These are phyloP conservation scores for Diaporthe eres DNA, from an alignment of 2,329 filamentous ascomycete genomes.

Conservation along the genomic window DNA sequence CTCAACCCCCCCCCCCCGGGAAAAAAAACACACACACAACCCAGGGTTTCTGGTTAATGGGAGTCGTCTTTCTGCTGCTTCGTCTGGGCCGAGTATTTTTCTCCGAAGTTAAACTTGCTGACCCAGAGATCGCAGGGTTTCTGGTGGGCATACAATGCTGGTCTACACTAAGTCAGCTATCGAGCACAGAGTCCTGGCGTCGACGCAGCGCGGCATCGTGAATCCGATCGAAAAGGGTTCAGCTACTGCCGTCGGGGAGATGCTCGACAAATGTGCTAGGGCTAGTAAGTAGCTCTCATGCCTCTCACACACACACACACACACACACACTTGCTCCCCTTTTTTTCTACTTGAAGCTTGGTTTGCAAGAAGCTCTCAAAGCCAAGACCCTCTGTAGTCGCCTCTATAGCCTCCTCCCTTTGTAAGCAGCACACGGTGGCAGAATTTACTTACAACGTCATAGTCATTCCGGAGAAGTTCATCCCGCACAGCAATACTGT, in stretches of 20 bases:
- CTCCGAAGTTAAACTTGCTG: neutral
- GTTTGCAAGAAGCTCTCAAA: neutral
- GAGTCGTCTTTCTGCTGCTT: neutral
- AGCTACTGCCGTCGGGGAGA: constrained; percentile 85
- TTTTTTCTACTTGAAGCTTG: neutral
- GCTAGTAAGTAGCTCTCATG: constrained; percentile 51
- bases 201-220: constrained; percentile 69
- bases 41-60: too few relatives aligned
- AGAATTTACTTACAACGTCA: neutral
- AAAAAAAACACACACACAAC: too few relatives aligned
- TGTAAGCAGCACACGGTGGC: neutral
- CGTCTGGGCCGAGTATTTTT: neutral
- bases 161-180: constrained; percentile 79
- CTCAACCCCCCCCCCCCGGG: neutral
- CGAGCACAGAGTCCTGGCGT: constrained; percentile 80
- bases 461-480: constrained; percentile 74
- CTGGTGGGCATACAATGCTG: constrained; percentile 72
- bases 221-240: constrained; percentile 24
- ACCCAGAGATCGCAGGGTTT: neutral
- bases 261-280: constrained; percentile 89
- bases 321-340: neutral
- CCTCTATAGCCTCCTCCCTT: neutral
- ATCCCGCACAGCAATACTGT: constrained; percentile 68
- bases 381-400: neutral
- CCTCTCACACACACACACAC: neutral